Evolutionary conservation across 768 basidiomycete genomes (phyloP).

Genomic region (Collybia mongolica): DNA sequence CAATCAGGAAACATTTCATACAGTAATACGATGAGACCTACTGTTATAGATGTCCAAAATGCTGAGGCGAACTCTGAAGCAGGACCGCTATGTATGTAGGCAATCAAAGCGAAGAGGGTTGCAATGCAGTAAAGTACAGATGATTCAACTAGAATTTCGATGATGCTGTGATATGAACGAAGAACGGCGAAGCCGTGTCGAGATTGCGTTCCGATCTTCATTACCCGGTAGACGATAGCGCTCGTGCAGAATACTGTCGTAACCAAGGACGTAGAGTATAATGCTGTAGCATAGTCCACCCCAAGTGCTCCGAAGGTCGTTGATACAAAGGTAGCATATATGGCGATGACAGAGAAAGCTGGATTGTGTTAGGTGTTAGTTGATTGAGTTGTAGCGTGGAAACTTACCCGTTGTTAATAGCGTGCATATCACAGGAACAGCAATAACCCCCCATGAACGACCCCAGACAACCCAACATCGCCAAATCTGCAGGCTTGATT

Average conservation of each 20-base stretch:
- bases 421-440: slow-evolving; percentile 10
- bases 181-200: not conserved
- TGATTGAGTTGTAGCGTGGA: not conserved
- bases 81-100: slow-evolving; percentile 13
- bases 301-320: slow-evolving; percentile 13
- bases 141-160: slow-evolving; percentile 16
- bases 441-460: slow-evolving; percentile 5
- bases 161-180: slow-evolving; percentile 12
- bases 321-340: slow-evolving; percentile 9
- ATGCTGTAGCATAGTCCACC: slow-evolving; percentile 14
- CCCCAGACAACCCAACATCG: slow-evolving; percentile 15
- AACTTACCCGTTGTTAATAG: slow-evolving; percentile 11
- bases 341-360: slow-evolving; percentile 15
- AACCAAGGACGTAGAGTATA: slow-evolving; percentile 13
- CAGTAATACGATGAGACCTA: not conserved
- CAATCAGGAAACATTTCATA: not conserved
- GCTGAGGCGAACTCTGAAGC: slow-evolving; percentile 16
- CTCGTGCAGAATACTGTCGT: slow-evolving; percentile 15
- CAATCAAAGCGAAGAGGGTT: slow-evolving; percentile 14
- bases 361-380: not conserved
- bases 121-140: slow-evolving; percentile 13
- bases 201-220: slow-evolving; percentile 4
- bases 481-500: slow-evolving; percentile 9
- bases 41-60: slow-evolving; percentile 15
- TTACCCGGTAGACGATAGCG: slow-evolving; percentile 12